A percentile compares a stretch with the other conserved stretches of the same genome.
Evolutionary conservation across 1,284 basidiomycete genomes (phyloP).

Genomic region (Heterobasidion irregulare): DNA sequence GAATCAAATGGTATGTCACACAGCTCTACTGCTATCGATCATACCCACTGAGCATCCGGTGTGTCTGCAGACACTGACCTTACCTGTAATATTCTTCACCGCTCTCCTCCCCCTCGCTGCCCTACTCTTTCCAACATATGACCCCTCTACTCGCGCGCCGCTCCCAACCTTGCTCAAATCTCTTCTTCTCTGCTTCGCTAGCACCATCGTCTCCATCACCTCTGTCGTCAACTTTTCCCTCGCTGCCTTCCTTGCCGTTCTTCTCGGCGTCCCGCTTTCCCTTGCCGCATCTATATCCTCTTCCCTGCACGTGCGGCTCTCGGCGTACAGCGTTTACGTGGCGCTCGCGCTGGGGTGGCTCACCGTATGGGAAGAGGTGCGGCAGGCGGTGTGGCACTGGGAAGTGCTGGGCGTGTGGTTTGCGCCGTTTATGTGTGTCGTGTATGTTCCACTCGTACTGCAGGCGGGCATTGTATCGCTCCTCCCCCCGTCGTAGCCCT

Average conservation of each 20-base stretch:
- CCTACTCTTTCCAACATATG: not conserved
- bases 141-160: conserved; percentile 23
- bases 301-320: conserved; percentile 18
- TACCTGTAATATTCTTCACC: not conserved
- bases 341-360: conserved; percentile 54
- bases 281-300: conserved; percentile 28
- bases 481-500: conserved; percentile 18
- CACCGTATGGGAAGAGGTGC: conserved; percentile 32
- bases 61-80: not conserved
- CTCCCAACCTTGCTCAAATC: conserved; percentile 53
- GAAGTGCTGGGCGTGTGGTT: conserved; percentile 68
- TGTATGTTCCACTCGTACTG: conserved; percentile 62
- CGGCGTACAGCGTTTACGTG: conserved; percentile 34
- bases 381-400: conserved; percentile 58
- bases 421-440: conserved; percentile 62
- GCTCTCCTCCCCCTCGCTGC: conserved; percentile 17
- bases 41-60: not conserved
- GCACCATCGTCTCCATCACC: conserved; percentile 76
- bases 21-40: conserved; percentile 2
- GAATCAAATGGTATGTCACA: conserved; percentile 27
- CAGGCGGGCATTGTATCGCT: conserved; percentile 57
- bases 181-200: conserved; percentile 68
- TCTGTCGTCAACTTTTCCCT: conserved; percentile 89
- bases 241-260: conserved; percentile 57
- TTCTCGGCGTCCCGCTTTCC: conserved; percentile 54